Conservation (phyloP, 164 flowering plant genomes). For the Liriodendron chinense region DNA sequence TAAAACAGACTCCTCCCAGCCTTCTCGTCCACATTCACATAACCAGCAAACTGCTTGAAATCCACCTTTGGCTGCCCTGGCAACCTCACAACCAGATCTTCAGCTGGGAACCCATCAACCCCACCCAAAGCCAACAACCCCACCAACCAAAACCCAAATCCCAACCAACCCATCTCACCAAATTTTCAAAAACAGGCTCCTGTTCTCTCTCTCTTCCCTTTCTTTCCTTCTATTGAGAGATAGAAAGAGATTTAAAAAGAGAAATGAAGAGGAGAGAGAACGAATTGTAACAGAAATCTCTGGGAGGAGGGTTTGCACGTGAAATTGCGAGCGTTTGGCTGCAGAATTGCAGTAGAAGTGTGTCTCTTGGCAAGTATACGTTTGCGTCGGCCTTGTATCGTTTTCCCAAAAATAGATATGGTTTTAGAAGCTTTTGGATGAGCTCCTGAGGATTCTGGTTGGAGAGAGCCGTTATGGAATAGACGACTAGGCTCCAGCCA, state of each 20-base stretch:
- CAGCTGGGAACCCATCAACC: conserved; percentile 53
- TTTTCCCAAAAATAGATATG: neutral
- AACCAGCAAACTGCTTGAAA: conserved; percentile 88
- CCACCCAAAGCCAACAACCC: conserved; percentile 21
- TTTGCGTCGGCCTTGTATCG: neutral
- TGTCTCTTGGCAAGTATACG: neutral
- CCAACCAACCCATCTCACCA: conserved; percentile 10
- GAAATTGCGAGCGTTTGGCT: neutral
- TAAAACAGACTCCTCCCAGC: conserved; percentile 88
- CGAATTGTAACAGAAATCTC: neutral
- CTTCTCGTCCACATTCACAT: conserved; percentile 75
- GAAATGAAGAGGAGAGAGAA: neutral
- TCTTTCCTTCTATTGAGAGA: neutral
- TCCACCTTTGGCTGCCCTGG: conserved; percentile 87
- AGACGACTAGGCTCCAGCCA: neutral
- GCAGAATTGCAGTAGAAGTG: neutral
- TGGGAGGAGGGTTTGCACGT: neutral
- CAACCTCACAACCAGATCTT: conserved; percentile 68
- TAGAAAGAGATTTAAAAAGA: neutral
- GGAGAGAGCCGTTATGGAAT: neutral
- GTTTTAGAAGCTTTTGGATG: neutral
- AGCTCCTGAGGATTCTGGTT: neutral
- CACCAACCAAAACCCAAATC: conserved; percentile 22
- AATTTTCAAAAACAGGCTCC: neutral
- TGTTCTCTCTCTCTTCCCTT: conserved; percentile 6